Percentiles rank a stretch among this genome's conserved stretches.
These are phyloP conservation scores for Talaromyces sp. DNA, from an alignment of 2,329 filamentous ascomycete species.

Conservation along the genomic window DNA sequence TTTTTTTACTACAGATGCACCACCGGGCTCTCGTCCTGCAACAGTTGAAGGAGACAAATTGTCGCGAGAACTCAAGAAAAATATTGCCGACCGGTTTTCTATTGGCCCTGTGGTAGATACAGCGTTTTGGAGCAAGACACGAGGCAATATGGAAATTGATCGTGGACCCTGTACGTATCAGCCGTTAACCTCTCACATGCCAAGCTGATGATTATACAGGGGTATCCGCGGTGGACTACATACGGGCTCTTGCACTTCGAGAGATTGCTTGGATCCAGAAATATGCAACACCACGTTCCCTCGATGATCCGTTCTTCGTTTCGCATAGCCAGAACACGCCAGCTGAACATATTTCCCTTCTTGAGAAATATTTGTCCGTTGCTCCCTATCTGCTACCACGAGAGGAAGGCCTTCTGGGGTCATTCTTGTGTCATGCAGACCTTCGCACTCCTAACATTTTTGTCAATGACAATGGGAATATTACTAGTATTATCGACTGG, in stretches of 20 bases:
- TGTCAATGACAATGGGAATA: conserved; percentile 26
- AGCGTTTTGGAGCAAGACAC: conserved; percentile 33
- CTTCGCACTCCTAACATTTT: conserved; percentile 38
- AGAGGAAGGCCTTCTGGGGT: conserved; percentile 19
- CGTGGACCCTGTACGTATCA: conserved; percentile 37
- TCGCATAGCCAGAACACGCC: conserved; percentile 27
- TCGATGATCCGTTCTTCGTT: conserved; percentile 19
- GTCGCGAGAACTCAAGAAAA: conserved; percentile 25
- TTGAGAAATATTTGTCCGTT: conserved; percentile 30
- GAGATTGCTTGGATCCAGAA: conserved; percentile 33
- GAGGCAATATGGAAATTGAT: conserved; percentile 31
- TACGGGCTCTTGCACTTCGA: conserved; percentile 27
- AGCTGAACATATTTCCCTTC: conserved; percentile 28
- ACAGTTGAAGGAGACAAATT: conserved; percentile 24
- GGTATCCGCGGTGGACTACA: conserved; percentile 30
- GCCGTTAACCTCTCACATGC: neutral
- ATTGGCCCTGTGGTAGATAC: conserved; percentile 35
- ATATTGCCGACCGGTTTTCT: conserved; percentile 28
- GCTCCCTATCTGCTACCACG: conserved; percentile 27
- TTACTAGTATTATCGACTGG: conserved; percentile 43
- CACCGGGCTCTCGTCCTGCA: conserved; percentile 27
- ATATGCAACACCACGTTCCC: conserved; percentile 22
- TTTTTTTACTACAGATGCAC: conserved; percentile 31
- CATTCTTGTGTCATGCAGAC: conserved; percentile 39
- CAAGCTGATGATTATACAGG: conserved; percentile 22